Evolutionary conservation across 2,329 filamentous ascomycete genomes (phyloP).

Genomic region (Fusarium kyushuense): DNA sequence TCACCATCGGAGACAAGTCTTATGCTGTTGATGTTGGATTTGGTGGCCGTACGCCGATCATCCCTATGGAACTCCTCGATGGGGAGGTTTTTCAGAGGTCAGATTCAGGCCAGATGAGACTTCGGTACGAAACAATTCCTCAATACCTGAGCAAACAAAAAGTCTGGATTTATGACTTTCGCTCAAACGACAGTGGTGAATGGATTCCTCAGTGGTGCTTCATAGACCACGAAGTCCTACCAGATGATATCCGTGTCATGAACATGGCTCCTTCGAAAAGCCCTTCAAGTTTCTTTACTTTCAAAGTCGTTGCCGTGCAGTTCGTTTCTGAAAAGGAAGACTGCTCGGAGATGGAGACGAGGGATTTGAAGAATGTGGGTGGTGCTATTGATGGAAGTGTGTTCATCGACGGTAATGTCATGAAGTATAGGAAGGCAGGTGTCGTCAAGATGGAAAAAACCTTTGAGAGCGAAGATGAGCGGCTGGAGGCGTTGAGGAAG

Average conservation of each 20-base stretch:
- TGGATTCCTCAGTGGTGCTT: slow-evolving; percentile 34
- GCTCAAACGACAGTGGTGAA: not conserved
- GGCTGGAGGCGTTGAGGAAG: slow-evolving; percentile 2
- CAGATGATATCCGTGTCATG: slow-evolving; percentile 32
- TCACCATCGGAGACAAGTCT: slow-evolving; percentile 1
- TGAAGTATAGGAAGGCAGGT: slow-evolving; percentile 11
- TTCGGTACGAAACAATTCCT: slow-evolving; percentile 2
- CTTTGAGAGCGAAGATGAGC: slow-evolving; percentile 13
- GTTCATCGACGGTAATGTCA: slow-evolving; percentile 16
- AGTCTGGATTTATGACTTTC: slow-evolving; percentile 33
- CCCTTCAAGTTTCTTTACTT: slow-evolving; percentile 33
- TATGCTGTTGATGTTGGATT: slow-evolving; percentile 31
- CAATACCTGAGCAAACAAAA: slow-evolving; percentile 16
- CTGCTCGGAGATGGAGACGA: not conserved
- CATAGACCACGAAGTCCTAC: slow-evolving; percentile 18
- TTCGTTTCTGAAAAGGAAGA: slow-evolving; percentile 26
- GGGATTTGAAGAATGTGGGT: not conserved
- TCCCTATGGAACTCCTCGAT: slow-evolving; percentile 1
- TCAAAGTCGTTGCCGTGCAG: slow-evolving; percentile 18
- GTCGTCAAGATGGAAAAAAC: slow-evolving; percentile 8
- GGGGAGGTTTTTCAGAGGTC: not conserved
- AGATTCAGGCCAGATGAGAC: slow-evolving; percentile 15
- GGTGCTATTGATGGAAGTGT: slow-evolving; percentile 16
- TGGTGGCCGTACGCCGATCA: slow-evolving; percentile 9
- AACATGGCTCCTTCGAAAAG: slow-evolving; percentile 30